A percentile compares a stretch with the other conserved stretches of the same genome.
Conservation (phyloP, 352 stramenopile genomes). For the Thalassiosira mediterranea region DNA sequence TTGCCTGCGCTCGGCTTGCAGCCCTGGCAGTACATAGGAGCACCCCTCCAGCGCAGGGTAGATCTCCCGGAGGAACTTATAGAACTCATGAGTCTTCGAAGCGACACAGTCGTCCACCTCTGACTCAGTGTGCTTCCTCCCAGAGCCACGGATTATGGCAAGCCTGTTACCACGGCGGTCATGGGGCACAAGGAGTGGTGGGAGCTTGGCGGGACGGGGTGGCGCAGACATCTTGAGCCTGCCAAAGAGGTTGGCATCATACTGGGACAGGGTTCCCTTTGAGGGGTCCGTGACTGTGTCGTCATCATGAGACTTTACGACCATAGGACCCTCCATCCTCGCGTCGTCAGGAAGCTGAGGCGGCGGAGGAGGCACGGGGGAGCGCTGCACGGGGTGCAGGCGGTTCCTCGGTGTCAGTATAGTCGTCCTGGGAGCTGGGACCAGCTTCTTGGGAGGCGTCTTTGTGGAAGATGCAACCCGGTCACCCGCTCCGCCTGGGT, state of each 20-base stretch:
- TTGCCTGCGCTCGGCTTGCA: not conserved
- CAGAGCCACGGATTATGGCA: conserved; percentile 4
- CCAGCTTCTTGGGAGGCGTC: not conserved
- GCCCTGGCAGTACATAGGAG: conserved; percentile 29
- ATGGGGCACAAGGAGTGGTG: conserved; percentile 4
- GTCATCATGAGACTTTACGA: too few species aligned
- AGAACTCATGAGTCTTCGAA: not conserved
- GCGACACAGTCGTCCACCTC: conserved; percentile 12
- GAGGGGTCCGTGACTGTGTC: conserved; percentile 4
- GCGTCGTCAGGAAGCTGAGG: conserved; percentile 1
- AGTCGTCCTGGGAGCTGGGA: not conserved
- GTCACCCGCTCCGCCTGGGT: not conserved
- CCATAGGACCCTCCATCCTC: too few species aligned
- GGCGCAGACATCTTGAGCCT: conserved; percentile 4
- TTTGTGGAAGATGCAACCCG: not conserved
- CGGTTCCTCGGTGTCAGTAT: conserved; percentile 1
- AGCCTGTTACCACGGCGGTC: conserved; percentile 3
- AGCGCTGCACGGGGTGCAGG: not conserved
- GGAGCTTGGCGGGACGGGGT: not conserved
- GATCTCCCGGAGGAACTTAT: conserved; percentile 23
- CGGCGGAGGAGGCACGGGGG: not conserved
- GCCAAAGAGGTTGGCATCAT: conserved; percentile 14
- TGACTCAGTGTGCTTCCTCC: not conserved
- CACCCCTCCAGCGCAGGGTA: conserved; percentile 28
- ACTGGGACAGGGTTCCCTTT: conserved; percentile 2